phyloP scores from a whole-genome alignment of 441 rosid genomes.

The Croton setiger region DNA sequence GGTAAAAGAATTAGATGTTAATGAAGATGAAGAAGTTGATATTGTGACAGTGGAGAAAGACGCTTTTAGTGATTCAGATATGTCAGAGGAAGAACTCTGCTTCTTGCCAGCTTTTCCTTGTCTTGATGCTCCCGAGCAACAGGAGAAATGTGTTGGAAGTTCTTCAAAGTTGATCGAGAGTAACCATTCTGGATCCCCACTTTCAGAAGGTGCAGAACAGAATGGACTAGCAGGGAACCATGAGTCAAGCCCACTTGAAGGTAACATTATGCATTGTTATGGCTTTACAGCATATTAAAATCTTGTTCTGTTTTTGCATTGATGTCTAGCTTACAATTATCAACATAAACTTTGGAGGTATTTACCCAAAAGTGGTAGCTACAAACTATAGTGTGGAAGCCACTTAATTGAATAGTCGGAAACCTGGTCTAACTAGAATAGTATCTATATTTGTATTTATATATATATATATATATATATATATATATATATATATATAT shows the following conservation, averaged over 20 bases:
- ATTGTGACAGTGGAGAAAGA: slow-evolving; percentile 80
- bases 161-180: slow-evolving; percentile 62
- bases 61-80: slow-evolving; percentile 91
- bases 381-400: neutral
- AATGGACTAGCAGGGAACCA: slow-evolving; percentile 60
- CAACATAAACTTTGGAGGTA: neutral
- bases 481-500: no score
- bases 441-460: no score
- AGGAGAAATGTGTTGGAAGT: slow-evolving; percentile 55
- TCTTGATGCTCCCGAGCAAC: slow-evolving; percentile 70
- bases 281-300: neutral
- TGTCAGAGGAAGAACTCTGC: slow-evolving; percentile 86
- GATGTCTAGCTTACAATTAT: slow-evolving; percentile 11
- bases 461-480: no score
- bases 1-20: slow-evolving; percentile 75
- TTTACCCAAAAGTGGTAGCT: neutral
- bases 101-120: slow-evolving; percentile 91
- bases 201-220: slow-evolving; percentile 74
- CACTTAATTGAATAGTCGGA: neutral
- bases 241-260: slow-evolving; percentile 74
- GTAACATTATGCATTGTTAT: slow-evolving; percentile 31
- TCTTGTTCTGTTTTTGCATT: neutral
- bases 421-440: neutral
- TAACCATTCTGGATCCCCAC: slow-evolving; percentile 72
- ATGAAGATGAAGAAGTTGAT: slow-evolving; percentile 95